Evolutionary conservation across 139 green algal genomes (phyloP).

Genomic region (Limnomonas spitsbergensis): DNA sequence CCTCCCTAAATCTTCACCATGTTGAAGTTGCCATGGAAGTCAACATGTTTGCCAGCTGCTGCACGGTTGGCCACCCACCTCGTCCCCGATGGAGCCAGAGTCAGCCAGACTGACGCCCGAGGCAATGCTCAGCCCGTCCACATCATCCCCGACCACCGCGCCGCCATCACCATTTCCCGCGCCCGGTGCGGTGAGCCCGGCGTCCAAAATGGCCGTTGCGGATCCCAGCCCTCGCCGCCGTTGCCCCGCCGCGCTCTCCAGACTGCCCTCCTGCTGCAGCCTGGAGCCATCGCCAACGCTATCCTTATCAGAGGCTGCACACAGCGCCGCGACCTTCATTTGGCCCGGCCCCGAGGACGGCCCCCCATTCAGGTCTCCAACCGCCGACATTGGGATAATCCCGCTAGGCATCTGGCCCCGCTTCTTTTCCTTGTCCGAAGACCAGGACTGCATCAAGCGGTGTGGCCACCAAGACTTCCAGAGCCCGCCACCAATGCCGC

Average conservation of each 20-base stretch:
- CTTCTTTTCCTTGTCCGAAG: conserved; percentile 3
- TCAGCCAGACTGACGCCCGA: background rate
- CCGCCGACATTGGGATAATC: no score
- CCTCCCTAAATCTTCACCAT: no score
- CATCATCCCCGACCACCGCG: background rate
- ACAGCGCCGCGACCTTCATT: no score
- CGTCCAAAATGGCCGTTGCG: background rate
- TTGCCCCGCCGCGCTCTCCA: background rate
- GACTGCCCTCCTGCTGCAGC: background rate
- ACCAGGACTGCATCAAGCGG: conserved; percentile 24
- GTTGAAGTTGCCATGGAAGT: no score
- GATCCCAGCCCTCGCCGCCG: background rate
- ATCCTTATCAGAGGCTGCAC: background rate
- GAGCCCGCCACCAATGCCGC: background rate
- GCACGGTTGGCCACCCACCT: background rate
- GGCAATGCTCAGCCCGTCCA: background rate
- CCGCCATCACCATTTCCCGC: background rate
- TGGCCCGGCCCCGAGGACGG: no score
- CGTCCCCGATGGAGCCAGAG: background rate
- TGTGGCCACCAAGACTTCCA: conserved; percentile 30
- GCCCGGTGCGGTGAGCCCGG: no score
- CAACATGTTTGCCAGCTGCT: no score
- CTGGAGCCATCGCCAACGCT: background rate
- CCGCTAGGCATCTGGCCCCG: no score
- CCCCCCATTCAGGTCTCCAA: no score